Conservation (phyloP, 1,284 basidiomycete genomes). For the Fomitopsis pinicola region DNA sequence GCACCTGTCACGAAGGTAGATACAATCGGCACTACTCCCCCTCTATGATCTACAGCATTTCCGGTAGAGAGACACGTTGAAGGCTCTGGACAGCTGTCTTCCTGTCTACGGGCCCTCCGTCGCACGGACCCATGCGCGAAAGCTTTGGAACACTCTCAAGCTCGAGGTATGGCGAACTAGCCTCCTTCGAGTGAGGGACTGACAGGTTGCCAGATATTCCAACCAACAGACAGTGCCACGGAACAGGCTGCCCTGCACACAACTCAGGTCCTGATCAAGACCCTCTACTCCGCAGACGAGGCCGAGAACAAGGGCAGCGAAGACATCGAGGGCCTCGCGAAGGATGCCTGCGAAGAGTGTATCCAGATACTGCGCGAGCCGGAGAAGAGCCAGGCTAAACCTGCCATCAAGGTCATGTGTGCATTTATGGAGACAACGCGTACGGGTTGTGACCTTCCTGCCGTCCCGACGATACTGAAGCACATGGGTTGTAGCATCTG, state of each 20-base stretch:
- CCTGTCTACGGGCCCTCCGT: constrained; percentile 75
- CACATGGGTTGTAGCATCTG: constrained; percentile 46
- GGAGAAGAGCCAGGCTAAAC: constrained; percentile 86
- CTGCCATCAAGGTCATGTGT: constrained; percentile 79
- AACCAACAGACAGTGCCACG: constrained; percentile 76
- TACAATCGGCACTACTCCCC: neutral
- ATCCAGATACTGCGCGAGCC: constrained; percentile 78
- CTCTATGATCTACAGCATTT: neutral
- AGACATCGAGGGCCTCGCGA: constrained; percentile 57
- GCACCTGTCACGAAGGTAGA: constrained; percentile 81
- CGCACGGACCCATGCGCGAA: constrained; percentile 59
- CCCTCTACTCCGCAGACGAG: constrained; percentile 52
- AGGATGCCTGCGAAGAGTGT: constrained; percentile 77
- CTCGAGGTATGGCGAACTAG: constrained; percentile 59
- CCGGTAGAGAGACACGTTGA: constrained; percentile 73
- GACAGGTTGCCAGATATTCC: constrained; percentile 67
- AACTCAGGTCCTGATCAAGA: constrained; percentile 65
- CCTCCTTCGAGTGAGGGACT: neutral
- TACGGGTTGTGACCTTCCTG: constrained; percentile 34
- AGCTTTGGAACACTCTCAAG: constrained; percentile 85
- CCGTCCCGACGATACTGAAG: neutral
- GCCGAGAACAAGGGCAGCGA: constrained; percentile 28
- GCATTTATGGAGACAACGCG: constrained; percentile 73
- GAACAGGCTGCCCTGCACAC: constrained; percentile 72
- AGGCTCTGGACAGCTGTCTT: constrained; percentile 71